Percentiles rank a stretch among this genome's conserved stretches.
Evolutionary conservation across 441 rosid species (phyloP).

Genomic region (Brassica balearica): DNA sequence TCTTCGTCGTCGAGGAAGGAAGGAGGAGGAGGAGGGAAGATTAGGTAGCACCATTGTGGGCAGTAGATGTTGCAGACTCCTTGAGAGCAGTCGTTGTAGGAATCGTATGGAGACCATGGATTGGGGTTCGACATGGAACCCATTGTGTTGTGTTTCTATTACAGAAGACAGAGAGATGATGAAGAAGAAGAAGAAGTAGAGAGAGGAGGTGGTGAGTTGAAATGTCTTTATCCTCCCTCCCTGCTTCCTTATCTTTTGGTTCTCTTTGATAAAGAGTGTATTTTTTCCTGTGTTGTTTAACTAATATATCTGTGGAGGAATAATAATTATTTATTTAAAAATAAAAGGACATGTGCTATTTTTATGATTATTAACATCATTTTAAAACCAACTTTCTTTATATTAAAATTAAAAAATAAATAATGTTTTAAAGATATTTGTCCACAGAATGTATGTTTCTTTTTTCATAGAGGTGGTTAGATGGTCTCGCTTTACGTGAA

Average conservation of each 20-base stretch:
- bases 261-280: conserved; percentile 13
- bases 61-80: conserved; percentile 83
- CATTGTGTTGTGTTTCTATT: conserved; percentile 48
- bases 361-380: neutral
- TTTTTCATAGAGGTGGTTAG: neutral
- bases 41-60: conserved; percentile 81
- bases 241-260: conserved; percentile 26
- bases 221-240: conserved; percentile 49
- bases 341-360: neutral
- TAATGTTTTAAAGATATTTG: neutral
- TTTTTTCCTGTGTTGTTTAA: neutral
- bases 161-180: neutral
- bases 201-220: conserved; percentile 41
- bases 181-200: conserved; percentile 12
- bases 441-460: conserved; percentile 11
- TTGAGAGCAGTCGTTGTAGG: conserved; percentile 77
- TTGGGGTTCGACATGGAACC: conserved; percentile 59
- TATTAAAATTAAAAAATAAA: neutral
- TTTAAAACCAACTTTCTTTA: conserved; percentile 39
- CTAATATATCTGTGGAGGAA: neutral
- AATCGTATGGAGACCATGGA: conserved; percentile 73
- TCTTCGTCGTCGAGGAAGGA: conserved; percentile 43
- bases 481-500: conserved; percentile 30
- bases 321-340: neutral
- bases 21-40: conserved; percentile 90